Conservation (phyloP, 139 green algal species). For the Pseudopediastrum boryanum region DNA sequence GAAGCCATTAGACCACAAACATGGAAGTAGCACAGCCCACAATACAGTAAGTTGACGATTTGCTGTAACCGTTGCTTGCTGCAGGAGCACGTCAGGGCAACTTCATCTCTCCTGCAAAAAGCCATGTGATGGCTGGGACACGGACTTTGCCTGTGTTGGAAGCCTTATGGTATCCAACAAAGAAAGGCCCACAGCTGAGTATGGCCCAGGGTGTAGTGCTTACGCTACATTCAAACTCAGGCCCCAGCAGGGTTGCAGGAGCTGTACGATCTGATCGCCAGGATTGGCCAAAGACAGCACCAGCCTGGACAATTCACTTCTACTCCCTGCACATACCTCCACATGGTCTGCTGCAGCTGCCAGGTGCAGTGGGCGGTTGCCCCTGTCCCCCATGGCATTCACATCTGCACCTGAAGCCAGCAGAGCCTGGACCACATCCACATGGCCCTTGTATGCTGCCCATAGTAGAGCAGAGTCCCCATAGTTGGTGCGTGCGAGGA, state of each 20-base stretch:
- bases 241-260: not conserved
- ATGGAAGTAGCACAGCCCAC: no score
- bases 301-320: not conserved
- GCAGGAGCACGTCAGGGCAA: no score
- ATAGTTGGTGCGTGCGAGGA: constrained; percentile 35
- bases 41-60: no score
- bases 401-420: constrained; percentile 54
- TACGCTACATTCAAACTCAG: not conserved
- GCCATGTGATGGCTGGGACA: no score
- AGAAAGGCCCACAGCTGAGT: not conserved
- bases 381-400: constrained; percentile 55
- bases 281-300: no score
- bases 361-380: constrained; percentile 62
- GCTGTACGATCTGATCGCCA: not conserved
- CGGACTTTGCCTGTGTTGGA: no score
- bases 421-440: constrained; percentile 30
- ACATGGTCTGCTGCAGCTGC: constrained; percentile 46
- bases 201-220: not conserved
- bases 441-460: constrained; percentile 49
- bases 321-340: constrained; percentile 21
- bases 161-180: no score
- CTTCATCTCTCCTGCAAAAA: no score
- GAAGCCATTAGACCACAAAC: no score
- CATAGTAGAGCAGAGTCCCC: constrained; percentile 58
- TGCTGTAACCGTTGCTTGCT: no score